Evolutionary conservation across 352 stramenopile species (phyloP).

Genomic region (Pythium pyrilobum): DNA sequence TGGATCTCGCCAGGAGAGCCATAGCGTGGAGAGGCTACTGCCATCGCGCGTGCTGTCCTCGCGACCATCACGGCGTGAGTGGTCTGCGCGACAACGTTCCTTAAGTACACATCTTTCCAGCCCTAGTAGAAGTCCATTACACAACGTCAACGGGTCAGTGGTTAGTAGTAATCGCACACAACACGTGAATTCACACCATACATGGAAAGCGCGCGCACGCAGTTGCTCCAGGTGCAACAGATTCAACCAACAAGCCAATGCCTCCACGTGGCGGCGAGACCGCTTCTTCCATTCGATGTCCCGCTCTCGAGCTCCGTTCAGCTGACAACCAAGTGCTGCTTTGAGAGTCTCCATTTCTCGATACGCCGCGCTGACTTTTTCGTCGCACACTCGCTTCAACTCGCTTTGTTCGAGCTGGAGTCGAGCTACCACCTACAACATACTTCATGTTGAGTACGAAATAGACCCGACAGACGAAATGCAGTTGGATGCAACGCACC

Average conservation of each 20-base stretch:
- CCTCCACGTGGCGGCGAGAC: no score
- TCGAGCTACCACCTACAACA: no score
- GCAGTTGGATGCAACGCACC: neutral
- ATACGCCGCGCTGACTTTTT: no score
- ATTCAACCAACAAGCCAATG: no score
- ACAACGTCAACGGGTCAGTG: neutral
- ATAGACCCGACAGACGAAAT: neutral
- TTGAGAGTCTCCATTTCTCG: no score
- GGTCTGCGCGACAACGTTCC: constrained; percentile 42
- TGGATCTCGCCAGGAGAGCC: neutral
- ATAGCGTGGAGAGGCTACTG: neutral
- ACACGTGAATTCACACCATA: neutral
- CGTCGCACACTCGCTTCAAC: no score
- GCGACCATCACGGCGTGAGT: constrained; percentile 61
- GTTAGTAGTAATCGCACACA: no score
- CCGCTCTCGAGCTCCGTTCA: no score
- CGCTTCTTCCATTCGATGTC: no score
- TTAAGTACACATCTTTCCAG: constrained; percentile 53
- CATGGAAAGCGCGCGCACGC: constrained; percentile 9
- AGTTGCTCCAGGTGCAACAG: no score
- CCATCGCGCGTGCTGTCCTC: constrained; percentile 8
- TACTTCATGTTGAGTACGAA: neutral
- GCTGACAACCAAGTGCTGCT: no score
- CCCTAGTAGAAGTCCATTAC: constrained; percentile 17
- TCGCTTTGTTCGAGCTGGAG: no score